Conservation (phyloP, 129 eudicot genomes). For the Rutidosis leptorrhynchoides region DNA sequence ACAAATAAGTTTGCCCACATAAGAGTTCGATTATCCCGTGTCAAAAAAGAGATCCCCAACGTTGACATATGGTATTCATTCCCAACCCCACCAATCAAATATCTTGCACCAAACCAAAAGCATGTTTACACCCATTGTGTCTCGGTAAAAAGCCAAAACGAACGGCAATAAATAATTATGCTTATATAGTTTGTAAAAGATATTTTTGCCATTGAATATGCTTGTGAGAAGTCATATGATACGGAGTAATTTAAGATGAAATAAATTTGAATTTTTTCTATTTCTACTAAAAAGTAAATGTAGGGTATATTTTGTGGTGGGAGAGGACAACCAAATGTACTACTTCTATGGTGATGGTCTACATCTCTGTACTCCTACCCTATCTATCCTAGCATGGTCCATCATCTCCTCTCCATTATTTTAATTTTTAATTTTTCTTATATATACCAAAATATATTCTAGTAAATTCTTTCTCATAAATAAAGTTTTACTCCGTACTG, state of each 20-base stretch:
- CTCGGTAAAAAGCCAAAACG: not conserved
- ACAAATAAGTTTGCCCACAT: too few species aligned
- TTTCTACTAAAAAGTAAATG: constrained; percentile 20
- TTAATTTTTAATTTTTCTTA: not conserved
- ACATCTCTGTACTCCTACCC: constrained; percentile 28
- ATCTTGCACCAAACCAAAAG: too few species aligned
- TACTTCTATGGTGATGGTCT: constrained; percentile 23
- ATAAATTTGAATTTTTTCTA: constrained; percentile 15
- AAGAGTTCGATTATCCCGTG: too few species aligned
- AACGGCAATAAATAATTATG: constrained; percentile 7
- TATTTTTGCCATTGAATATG: constrained; percentile 13
- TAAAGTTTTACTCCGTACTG: too few species aligned
- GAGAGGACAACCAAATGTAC: constrained; percentile 30
- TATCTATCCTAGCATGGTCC: constrained; percentile 37
- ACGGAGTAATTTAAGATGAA: constrained; percentile 22
- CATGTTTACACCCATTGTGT: too few species aligned
- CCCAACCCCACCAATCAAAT: too few species aligned
- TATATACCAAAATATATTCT: not conserved
- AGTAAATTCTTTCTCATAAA: not conserved
- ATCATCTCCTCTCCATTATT: constrained; percentile 20
- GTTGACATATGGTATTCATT: too few species aligned
- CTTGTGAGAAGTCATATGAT: constrained; percentile 17
- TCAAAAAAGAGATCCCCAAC: too few species aligned
- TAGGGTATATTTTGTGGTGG: constrained; percentile 31
- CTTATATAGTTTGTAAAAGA: not conserved